phyloP scores from a whole-genome alignment of 73 alveolate genomes.

The Durusdinium trenchii region DNA sequence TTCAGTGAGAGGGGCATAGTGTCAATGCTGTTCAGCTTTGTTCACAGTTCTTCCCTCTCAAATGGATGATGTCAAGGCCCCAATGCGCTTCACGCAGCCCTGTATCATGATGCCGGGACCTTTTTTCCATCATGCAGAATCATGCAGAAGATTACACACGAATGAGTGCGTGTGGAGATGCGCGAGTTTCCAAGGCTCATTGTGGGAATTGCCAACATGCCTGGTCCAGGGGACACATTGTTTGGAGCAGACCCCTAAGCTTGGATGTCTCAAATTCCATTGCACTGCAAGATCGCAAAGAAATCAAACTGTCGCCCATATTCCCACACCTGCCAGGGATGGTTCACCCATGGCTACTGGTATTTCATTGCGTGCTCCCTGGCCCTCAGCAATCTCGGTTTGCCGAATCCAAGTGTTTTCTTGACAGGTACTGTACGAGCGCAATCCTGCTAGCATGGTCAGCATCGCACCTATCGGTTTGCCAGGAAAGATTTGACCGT shows the following conservation, averaged over 20 bases:
- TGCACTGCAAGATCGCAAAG: background rate
- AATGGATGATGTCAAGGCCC: constrained; percentile 65
- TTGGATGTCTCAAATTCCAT: background rate
- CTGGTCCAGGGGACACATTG: constrained; percentile 94
- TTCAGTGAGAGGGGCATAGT: background rate
- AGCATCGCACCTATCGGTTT: background rate
- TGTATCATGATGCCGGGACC: constrained; percentile 81
- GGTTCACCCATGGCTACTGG: constrained; percentile 94
- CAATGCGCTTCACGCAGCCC: constrained; percentile 89
- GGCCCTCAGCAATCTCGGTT: background rate
- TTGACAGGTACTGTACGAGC: constrained; percentile 71
- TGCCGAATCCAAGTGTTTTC: background rate
- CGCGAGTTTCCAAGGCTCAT: constrained; percentile 41
- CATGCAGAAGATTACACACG: no score
- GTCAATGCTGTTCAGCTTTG: background rate
- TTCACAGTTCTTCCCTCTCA: background rate
- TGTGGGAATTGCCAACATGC: constrained; percentile 93
- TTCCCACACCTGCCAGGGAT: constrained; percentile 41
- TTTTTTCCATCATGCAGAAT: background rate
- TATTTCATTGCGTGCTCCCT: constrained; percentile 79
- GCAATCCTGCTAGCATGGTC: constrained; percentile 90
- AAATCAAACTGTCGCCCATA: background rate
- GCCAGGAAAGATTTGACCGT: background rate
- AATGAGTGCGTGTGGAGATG: no score
- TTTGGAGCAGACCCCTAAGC: constrained; percentile 17